Evolutionary conservation across 257 asterid species (phyloP), one percentile per base, ranked within the genome.

Genomic region (Mitragyna speciosa): DNA sequence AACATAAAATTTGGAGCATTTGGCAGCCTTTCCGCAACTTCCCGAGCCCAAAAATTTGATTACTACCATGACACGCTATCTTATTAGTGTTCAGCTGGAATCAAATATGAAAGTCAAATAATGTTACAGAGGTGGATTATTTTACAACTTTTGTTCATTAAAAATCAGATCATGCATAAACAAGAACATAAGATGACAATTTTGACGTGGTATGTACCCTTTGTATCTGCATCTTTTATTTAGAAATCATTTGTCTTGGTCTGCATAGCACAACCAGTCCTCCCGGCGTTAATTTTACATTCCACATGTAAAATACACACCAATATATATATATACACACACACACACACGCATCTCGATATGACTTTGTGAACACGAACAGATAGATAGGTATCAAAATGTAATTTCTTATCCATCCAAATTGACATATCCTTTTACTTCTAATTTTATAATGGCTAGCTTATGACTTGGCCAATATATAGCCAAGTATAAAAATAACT

Each of bases 251-350:
- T n/a, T 17, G 70, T 75, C 31, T 24, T 43, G 26, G 72, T 52
- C 61, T 28, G 82, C 64, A 70, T 7, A 45, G 75, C 36, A 72
- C 68, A 75, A 72, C 51, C 43, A 68, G 48, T 65, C 41, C 24
- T 71, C 49, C 28, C 28, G 72, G 49, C 71, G 47, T 30, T 63
- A 58, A 58, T 68, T 8, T 15, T 70, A 19, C 16, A 10, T 2
- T n/a, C 1, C 31, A 28, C 68, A 61, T 28, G 68, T 61, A n/a
- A 61, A 24, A 1, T n/a, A n/a, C 67, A 61, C 67, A 61, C 5
- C 67, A n/a, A 10, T 24, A 24, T 1, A 6, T n/a, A 4, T n/a
- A 19, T 54, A 17, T 54, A 17, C 19, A 3, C 19, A 19, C 1
- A 7, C 6, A 7, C 24, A 56, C 1, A 7, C 6, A 7, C 24